A percentile compares a stretch with the other conserved stretches of the same genome.
phyloP scores from a whole-genome alignment of 306 rosid genomes.

The Erythrophleum fordii region DNA sequence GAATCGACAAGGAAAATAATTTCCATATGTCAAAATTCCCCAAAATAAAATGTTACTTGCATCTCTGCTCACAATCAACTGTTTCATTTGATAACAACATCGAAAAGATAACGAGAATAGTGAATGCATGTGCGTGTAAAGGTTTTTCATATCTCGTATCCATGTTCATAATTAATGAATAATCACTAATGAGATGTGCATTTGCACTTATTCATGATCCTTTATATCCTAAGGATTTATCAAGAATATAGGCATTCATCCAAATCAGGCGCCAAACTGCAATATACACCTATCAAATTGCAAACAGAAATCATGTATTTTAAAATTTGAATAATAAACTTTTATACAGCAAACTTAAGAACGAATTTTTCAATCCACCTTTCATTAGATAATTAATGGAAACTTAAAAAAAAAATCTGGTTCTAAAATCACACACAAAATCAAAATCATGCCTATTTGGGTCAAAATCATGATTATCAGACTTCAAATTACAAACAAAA shows the following conservation, averaged over 20 bases:
- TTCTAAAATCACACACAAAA: too few species aligned
- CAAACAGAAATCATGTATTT: too few species aligned
- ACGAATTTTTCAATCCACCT: too few species aligned
- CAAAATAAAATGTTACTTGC: constrained; percentile 14
- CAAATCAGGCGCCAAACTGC: neutral
- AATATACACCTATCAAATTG: too few species aligned
- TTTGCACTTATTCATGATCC: constrained; percentile 1
- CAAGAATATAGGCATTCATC: neutral
- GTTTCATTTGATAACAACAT: constrained; percentile 6
- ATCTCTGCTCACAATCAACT: neutral
- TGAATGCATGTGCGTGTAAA: neutral
- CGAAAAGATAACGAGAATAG: neutral
- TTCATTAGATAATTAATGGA: too few species aligned
- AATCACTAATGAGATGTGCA: neutral
- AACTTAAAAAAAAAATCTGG: too few species aligned
- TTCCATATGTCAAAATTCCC: constrained; percentile 8
- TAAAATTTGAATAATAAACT: too few species aligned
- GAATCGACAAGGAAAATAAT: constrained; percentile 32
- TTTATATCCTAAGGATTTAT: neutral
- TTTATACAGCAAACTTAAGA: too few species aligned
- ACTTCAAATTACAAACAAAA: too few species aligned
- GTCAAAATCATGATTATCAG: too few species aligned
- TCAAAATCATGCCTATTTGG: too few species aligned
- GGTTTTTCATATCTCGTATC: neutral
- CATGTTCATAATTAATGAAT: neutral